Evolutionary conservation across 306 rosid species (phyloP), one percentile per base, ranked within the genome.

Genomic region (Citrullus amarus): DNA sequence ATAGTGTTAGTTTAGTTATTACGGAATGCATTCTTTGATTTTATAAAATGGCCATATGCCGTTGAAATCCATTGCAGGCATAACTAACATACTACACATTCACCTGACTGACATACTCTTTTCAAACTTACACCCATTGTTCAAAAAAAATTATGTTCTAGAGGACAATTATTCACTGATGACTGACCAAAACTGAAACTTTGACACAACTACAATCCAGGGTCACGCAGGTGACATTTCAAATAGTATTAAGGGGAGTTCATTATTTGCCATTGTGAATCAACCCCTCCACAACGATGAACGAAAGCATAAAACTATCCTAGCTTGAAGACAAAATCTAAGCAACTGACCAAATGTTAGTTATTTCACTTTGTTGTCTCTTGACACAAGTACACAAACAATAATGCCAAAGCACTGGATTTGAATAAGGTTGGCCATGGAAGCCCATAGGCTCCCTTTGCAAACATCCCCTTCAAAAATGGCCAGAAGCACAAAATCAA

Each of bases 361-460:
- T 30, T 4, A 71, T 71, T 28, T 48, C 58, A 69, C 77, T 46
- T 70, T 46, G 60, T 75, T 17, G 65, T 36, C 53, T 6, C n/a
- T 81, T 39, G 78, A 36, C 91, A 81, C 14, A 83, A 73, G 36
- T 61, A 25, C 51, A 90, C 79, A 78, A 89, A 93, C 6, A 88
- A 3, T 38, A 80, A 48, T 2, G 89, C 86, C 32, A 90, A 10
- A 34, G 75, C 50, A 38, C 71, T 59, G n/a, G 92, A 86, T 81
- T 83, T 91, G 17, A 8, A 76, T 28, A 89, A 17, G 36, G 89
- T 88, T 3, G 91, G 39, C 4, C 74, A 13, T 0, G 96, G 97
- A 78, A 93, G 83, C 9, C 97, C 91, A 84, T 84, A 84, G 36
- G 79, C 85, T 16, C 92, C 92, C n/a, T 57, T 88, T 9, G 70